Percentiles rank a stretch among this genome's conserved stretches.
These are phyloP conservation scores for Cicer judaicum DNA, from an alignment of 306 rosid genomes.

Conservation along the genomic window DNA sequence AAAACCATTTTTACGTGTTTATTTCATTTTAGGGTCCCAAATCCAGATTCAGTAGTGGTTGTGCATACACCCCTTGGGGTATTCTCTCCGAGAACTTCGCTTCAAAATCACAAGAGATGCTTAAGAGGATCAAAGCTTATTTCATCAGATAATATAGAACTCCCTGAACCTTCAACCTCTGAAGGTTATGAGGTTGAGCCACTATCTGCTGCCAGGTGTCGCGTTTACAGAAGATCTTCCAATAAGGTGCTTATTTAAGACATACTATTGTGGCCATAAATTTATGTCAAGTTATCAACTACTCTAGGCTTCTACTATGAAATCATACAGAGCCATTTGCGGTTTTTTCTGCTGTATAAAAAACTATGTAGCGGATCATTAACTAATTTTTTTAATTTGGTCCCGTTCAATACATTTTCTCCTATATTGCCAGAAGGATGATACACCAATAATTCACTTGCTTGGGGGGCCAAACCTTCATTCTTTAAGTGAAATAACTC, in stretches of 20 bases:
- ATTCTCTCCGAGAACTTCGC: constrained; percentile 67
- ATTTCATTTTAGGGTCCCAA: constrained; percentile 62
- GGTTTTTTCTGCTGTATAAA: neutral
- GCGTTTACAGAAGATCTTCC: constrained; percentile 58
- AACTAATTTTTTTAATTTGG: constrained; percentile 24
- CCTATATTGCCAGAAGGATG: constrained; percentile 54
- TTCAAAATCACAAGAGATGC: constrained; percentile 68
- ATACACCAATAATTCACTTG: constrained; percentile 66
- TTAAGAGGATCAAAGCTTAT: constrained; percentile 70
- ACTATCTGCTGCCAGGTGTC: constrained; percentile 77
- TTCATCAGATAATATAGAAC: constrained; percentile 60
- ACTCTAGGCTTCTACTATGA: constrained; percentile 25
- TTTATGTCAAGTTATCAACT: constrained; percentile 21
- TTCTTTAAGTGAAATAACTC: constrained; percentile 61
- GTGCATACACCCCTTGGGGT: constrained; percentile 65
- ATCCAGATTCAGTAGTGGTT: constrained; percentile 75
- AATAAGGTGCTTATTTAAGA: constrained; percentile 57
- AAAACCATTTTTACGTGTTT: constrained; percentile 15
- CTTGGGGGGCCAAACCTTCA: constrained; percentile 74
- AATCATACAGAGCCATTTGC: neutral
- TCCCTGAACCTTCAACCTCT: constrained; percentile 54
- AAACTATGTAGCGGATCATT: neutral
- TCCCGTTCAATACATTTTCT: constrained; percentile 35
- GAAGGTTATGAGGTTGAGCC: constrained; percentile 65
- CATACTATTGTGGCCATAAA: constrained; percentile 2